Evolutionary conservation across 2,329 filamentous ascomycete species (phyloP), one percentile per base, ranked within the genome.

Genomic region (Celoporthe dispersa): DNA sequence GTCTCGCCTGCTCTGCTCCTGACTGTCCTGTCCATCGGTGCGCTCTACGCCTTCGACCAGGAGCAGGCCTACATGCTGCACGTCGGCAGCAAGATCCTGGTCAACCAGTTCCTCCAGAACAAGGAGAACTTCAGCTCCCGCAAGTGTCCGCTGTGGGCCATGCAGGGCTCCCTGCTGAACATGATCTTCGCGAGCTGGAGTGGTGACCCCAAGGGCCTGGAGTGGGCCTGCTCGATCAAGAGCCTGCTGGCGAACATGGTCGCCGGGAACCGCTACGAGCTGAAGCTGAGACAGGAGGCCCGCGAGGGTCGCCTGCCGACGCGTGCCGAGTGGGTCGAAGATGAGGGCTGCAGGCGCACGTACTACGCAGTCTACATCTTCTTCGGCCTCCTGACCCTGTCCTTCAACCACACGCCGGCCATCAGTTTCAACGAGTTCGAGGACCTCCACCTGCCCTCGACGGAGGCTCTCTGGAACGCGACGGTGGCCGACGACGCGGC

Each of bases 111-210:
- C 80, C 81, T 99, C 73, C 94, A 97, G 81, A 97, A 98, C 84
- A 98, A 98, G 85, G 94, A 98, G 80, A 97, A 97, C 82, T 98
- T 98, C 81, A 97, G 95, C 84, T 98, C 96, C 11, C 91, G 95
- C 76, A 98, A 98, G 80, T 98, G 95, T 77, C 96, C 96, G 4
- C 83, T 99, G 19, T 98, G 96, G 95, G 96, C 95, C 63, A 98
- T 98, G 94, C 96, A 99, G 80, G 94, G 93, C 79, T 97, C 94
- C 3, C 84, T 99, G 67, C 85, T 99, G 70, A 99, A 99, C 85
- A 98, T 98, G 96, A 91, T 98, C 74, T 98, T 99, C 80, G 94
- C 96, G 68, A 98, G 94, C 85, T 99, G 96, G 96, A 98, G 96
- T 80, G 96, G 96, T 76, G 96, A 98, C 78, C 92, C 96, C 48